Base-by-base conservation (phyloP, 2,329 filamentous ascomycete genomes). In the Elsinoe perseae region DNA sequence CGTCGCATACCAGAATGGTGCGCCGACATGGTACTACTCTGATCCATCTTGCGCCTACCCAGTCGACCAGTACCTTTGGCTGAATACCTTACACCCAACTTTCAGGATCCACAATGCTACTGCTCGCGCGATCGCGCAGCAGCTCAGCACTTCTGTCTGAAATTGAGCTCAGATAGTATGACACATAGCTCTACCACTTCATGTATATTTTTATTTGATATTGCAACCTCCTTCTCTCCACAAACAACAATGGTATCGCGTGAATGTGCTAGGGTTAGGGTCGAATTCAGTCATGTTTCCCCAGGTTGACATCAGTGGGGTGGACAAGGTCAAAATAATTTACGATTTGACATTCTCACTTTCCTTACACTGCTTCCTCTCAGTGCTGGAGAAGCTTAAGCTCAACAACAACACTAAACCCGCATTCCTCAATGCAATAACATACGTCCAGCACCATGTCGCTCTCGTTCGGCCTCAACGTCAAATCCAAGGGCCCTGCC, bases 41-140 rank as follows among this genome's bases (percentile, higher is more conserved):
- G 61, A 69, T 38, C 62, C 71, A 4, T 73, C 70, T 48, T 85
- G 82, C 64, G 71, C 72, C 1, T 66, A 80, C 43, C 70, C 79
- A 0, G 80, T 83, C 2, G 79, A 84, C 63, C 70, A 84, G 68
- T 85, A 84, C 64, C 77, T 85, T 62, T 85, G 82, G 82, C 69
- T 84, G 27, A 84, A 85, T 62, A 73, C 67, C 36, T 65, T 85
- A 60, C 83, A 85, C 64, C 82, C 83, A n/a, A 85, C 82, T 0
- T 82, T 78, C 64, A 76, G 80, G 0, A 76, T 84, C 54, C 81
- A 85, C 60, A 79, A 83, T 53, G 77, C 78, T 4, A 76, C 82
- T 6, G 82, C 82, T 0, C 68, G 77, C 57, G 66, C 71, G 50
- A 69, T 83, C 40, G 72, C 74, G 3, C 57, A 64, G 16, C 52